These are phyloP conservation scores for Camellia japonica DNA, from an alignment of 148 eudicot genomes.

Conservation along the genomic window DNA sequence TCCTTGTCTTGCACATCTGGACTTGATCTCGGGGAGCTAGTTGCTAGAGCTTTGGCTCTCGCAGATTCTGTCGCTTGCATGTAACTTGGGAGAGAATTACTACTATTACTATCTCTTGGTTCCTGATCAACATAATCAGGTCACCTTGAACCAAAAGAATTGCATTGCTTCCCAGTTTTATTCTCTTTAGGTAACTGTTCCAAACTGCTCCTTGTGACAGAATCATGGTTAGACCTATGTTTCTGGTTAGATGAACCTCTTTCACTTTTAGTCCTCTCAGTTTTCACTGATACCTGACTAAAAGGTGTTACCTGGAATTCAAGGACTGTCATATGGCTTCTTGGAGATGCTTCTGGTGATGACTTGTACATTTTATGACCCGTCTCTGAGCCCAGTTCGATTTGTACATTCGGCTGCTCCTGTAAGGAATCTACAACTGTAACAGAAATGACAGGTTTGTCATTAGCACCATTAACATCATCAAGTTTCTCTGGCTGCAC, in stretches of 20 bases:
- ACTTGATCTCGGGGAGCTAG: slow-evolving; percentile 80
- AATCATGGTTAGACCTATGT: slow-evolving; percentile 49
- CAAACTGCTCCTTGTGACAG: slow-evolving; percentile 53
- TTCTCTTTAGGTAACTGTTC: slow-evolving; percentile 62
- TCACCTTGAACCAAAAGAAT: slow-evolving; percentile 66
- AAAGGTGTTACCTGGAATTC: slow-evolving; percentile 82
- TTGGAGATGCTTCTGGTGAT: slow-evolving; percentile 69
- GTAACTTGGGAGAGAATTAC: slow-evolving; percentile 73
- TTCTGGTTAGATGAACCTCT: slow-evolving; percentile 48
- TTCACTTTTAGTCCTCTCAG: slow-evolving; percentile 51
- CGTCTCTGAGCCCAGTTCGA: slow-evolving; percentile 26
- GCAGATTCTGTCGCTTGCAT: slow-evolving; percentile 99
- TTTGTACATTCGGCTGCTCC: slow-evolving; percentile 23
- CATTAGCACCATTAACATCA: slow-evolving; percentile 15
- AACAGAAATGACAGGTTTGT: slow-evolving; percentile 15
- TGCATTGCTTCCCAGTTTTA: slow-evolving; percentile 64
- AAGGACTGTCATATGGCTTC: slow-evolving; percentile 44
- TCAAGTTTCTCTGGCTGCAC: slow-evolving; percentile 37
- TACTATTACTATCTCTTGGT: slow-evolving; percentile 65
- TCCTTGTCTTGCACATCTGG: slow-evolving; percentile 85
- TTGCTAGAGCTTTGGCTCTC: slow-evolving; percentile 61
- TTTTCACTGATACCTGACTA: slow-evolving; percentile 59
- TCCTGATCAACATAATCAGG: slow-evolving; percentile 72
- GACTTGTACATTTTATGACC: slow-evolving; percentile 32
- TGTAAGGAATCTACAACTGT: slow-evolving; percentile 25